Evolutionary conservation across 306 rosid species (phyloP), one percentile per base, ranked within the genome.

Genomic region (Quillaja saponaria): DNA sequence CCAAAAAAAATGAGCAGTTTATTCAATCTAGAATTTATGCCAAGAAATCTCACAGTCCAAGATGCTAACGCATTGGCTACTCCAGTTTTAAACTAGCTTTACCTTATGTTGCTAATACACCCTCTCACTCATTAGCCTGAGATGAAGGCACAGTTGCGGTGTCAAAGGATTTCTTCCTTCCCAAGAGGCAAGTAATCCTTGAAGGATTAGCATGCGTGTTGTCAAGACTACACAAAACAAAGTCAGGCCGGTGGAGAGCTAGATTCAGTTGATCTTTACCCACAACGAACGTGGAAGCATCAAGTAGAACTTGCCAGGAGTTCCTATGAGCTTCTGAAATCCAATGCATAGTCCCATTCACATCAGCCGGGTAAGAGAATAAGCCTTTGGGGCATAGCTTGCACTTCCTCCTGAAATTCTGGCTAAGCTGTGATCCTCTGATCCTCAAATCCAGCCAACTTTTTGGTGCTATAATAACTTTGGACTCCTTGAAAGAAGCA

Each of bases 221-320:
- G 46, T 90, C 91, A 12, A 85, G 80, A 49, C 85, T 85, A 78
- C 89, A 90, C 44, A 85, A 74, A 54, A 87, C 88, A 64, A 87
- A 87, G 55, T 90, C 96, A 2, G 97, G 97, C 75, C 87, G 78
- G 55, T 87, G 94, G 40, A 76, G 96, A 9, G 80, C 80, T 14
- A 88, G 96, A 55, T 85, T 86, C 15, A 83, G 65, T 69, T 51
- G 62, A 42, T 87, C 95, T 63, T 69, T 75, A 20, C 96, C 96
- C 14, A 90, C 80, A 17, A 81, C 88, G 34, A 78, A 74, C 6
- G 77, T 83, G 37, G 94, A 74, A 3, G 97, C 96, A 75, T 90
- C 97, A 33, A 90, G 96, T 46, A 90, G 85, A 64, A 85, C 97
- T 57, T 90, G 96, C 97, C 97, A 87, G 6, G 75, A 72, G 78